Evolutionary conservation across 345 rosid species (phyloP), one percentile per base, ranked within the genome.

Genomic region (Gossypium australe): DNA sequence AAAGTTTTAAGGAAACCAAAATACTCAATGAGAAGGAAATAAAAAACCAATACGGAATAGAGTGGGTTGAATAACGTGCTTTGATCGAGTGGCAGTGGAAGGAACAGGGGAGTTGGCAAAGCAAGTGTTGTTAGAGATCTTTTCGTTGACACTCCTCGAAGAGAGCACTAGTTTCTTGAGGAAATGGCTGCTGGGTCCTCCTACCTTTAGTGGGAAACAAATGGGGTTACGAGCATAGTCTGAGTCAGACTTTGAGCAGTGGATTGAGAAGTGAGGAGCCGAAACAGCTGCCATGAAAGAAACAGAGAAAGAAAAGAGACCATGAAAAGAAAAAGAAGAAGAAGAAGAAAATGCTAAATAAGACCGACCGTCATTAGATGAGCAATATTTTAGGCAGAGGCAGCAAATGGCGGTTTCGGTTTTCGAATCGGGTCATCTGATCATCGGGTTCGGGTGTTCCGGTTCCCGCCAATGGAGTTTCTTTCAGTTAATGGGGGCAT

Each of bases 271-370:
- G 43, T 78, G 55, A 10, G 73, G 58, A 9, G 76, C 34, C 1
- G 80, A 77, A 20, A 75, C 53, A 44, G 84, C 78, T 73, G 82
- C 89, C 89, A 84, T 86, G 67, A 63, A 71, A 74, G 41, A 75
- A 74, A 72, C 41, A 4, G 58, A 70, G 18, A 52, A 17, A 13
- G 9, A 18, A 52, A 52, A 52, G 56, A 52, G 56, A 52, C 18
- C 0, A 52, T 52, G 56, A 4, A 16, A 52, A 52, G 56, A 34
- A 34, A 34, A 34, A 5, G 41, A 34, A 34, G 56, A 52, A 16
- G 56, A 52, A 34, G 56, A 52, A 16, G 56, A 52, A 34, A 17
- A 14, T 52, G 20, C 18, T 52, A 52, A 52, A 52, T 52, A 52
- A 4, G 18, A 52, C 20, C 7, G 9, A 52, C 56, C 56, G 56